Base-by-base conservation (phyloP, 257 asterid genomes). In the Solanum dulcamara region DNA sequence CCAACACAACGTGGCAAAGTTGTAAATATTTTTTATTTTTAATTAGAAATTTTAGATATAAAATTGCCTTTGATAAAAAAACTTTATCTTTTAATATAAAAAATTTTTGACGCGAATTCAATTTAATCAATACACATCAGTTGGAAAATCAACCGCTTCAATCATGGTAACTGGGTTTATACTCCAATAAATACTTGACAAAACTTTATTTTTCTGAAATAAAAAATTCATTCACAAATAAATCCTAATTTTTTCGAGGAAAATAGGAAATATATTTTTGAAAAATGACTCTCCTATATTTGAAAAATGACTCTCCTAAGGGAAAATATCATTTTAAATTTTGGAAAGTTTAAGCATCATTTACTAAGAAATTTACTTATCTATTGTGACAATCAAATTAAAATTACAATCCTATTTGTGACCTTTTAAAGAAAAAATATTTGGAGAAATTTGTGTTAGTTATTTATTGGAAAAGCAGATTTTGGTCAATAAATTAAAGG, bases 31-130 rank as follows among this genome's bases (percentile, higher is more conserved):
- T 59, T 59, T 10, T 0, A 59, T 2, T 24, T 59, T 24, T 24
- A 1, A 24, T 59, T 59, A 55, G 5, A 55, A 0, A 20, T 8
- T n/a, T n/a, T n/a, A 0, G 26, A 2, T 10, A 59, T 59, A 24
- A 59, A 10, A n/a, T n/a, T 0, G 0, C 3, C 7, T 4, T 1
- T 59, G 10, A n/a, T n/a, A n/a, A 10, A n/a, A n/a, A 0, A n/a
- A 59, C 0, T n/a, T n/a, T 57, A n/a, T 4, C 1, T 1, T 59
- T 59, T n/a, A 0, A 59, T 59, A 24, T 10, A 4, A 0, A 0
- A 3, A 4, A 1, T 59, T 59, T n/a, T n/a, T 2, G 0, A n/a
- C 0, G 4, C 4, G 3, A n/a, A 10, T 59, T 59, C 3, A 2
- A 60, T 26, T 60, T 11, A 11, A 0, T 60, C 8, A 24, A 44